Evolutionary conservation across 805 yeast genomes (phyloP), one percentile per base, ranked within the genome.

Genomic region (Myxozyma udenii): DNA sequence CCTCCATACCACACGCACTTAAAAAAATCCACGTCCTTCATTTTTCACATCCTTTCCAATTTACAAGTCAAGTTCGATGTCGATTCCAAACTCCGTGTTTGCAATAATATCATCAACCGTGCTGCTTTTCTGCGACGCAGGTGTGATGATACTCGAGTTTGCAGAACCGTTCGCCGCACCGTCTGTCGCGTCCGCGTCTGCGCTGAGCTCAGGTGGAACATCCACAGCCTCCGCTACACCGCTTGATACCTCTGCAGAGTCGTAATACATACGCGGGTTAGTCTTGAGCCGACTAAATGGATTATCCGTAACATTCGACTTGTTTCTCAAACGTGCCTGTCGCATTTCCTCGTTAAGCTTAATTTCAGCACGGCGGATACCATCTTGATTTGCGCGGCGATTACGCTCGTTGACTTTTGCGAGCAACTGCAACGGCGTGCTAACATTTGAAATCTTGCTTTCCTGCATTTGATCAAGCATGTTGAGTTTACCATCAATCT

Each of bases 211-310:
- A 19, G 32, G 12, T 28, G 33, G 33, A 28, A 14, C 33, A 1
- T 42, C 38, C 66, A 75, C 77, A 59, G 77, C 81, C 60, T 82
- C 80, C 57, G 53, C 55, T 16, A 50, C 56, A 6, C 49, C 40
- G 77, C 84, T 54, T 75, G 78, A 55, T 75, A 75, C 55, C 76
- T 80, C 42, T 75, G 71, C 50, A 68, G 69, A 57, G 47, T 63
- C 64, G 51, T 89, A 88, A 69, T 87, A 91, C 54, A 87, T 80
- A 63, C 87, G 80, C 0, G 97, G 87, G 55, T 82, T 85, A 1
- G 98, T 91, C 66, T 87, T 84, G 65, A 93, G 78, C 67, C 98
- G 81, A 60, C 85, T 80, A 69, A 93, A 93, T 21, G 98, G 98
- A 71, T 93, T 79, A 48, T 79, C 74, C 51, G 70, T 70, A 39